Base-by-base conservation (phyloP, 2,329 filamentous ascomycete genomes). In the Botrytis medusae region DNA sequence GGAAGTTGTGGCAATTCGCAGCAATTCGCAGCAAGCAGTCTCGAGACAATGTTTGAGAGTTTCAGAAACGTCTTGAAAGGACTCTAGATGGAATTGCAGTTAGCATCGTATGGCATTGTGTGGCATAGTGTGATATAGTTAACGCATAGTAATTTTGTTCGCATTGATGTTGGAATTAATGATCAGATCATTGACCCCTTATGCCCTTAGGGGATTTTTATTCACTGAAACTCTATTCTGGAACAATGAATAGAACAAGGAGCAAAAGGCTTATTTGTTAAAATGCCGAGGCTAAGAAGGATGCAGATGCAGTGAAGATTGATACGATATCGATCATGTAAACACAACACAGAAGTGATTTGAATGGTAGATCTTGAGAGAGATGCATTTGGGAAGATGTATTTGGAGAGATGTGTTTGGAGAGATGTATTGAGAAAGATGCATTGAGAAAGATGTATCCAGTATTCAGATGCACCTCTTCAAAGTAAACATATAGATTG, bases 61-160 rank as follows among this genome's bases (percentile, higher is more conserved):
- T 68, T 60, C 62, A 67, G n/a, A 48, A 65, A 68, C 70, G 70
- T 67, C 70, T 72, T 57, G 40, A 51, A 40, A n/a, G 44, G 22
- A 18, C 25, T 51, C 10, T 40, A 32, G 59, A 34, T n/a, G n/a
- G n/a, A 20, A 18, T n/a, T 54, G 0, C 2, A 54, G 25, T 54
- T 54, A 51, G 48, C 48, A 51, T 14, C 5, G 48, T 4, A n/a
- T 22, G 40, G 40, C 40, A 42, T 14, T 2, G 40, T 14, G 14
- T 42, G 46, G 46, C 46, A 51, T 25, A 51, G 46, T 51, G 12
- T 51, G 46, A 51, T 54, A 54, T n/a, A 14, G 48, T n/a, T 16
- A 54, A 54, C 48, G 48, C 48, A 54, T 54, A 7, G 48, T 7
- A 54, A 54, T 54, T 54, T 54, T 54, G n/a, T n/a, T 54, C 48